phyloP scores from a whole-genome alignment of 306 rosid species.

The Vigna trinervia region DNA sequence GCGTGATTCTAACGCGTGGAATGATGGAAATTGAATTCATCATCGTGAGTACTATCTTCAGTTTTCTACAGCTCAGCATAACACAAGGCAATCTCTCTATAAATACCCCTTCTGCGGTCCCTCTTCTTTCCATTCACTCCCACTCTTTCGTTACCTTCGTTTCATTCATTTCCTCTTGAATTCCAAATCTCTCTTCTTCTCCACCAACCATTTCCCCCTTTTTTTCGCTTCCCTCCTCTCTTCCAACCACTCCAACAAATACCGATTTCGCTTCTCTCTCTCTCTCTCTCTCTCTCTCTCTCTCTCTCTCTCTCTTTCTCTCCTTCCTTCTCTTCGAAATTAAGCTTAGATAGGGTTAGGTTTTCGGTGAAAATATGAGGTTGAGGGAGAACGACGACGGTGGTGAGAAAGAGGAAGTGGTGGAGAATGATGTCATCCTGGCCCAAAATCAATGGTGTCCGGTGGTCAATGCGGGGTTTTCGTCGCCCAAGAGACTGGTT shows the following conservation, averaged over 20 bases:
- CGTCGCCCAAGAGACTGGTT: conserved; percentile 54
- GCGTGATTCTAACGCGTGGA: conserved; percentile 61
- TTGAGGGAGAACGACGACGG: conserved; percentile 59
- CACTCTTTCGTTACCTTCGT: neutral
- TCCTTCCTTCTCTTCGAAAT: neutral
- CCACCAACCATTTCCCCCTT: neutral
- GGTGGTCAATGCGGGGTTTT: conserved; percentile 49
- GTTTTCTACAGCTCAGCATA: conserved; percentile 35
- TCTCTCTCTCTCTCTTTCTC: neutral
- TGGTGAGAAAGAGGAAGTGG: conserved; percentile 39
- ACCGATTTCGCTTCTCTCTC: neutral
- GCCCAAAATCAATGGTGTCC: conserved; percentile 50
- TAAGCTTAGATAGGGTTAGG: conserved; percentile 40
- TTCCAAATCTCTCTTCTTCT: neutral
- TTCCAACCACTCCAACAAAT: neutral
- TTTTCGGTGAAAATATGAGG: conserved; percentile 43
- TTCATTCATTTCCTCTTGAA: neutral
- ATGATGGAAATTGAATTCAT: conserved; percentile 33
- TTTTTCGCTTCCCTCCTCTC: neutral
- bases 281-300: neutral
- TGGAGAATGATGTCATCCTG: conserved; percentile 40
- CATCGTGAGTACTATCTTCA: neutral
- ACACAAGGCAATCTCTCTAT: conserved; percentile 35
- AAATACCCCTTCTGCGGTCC: conserved; percentile 16
- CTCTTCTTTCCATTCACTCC: neutral